Base-by-base conservation (phyloP, 305 asterid species). In the Caryopteris hybrid region DNA sequence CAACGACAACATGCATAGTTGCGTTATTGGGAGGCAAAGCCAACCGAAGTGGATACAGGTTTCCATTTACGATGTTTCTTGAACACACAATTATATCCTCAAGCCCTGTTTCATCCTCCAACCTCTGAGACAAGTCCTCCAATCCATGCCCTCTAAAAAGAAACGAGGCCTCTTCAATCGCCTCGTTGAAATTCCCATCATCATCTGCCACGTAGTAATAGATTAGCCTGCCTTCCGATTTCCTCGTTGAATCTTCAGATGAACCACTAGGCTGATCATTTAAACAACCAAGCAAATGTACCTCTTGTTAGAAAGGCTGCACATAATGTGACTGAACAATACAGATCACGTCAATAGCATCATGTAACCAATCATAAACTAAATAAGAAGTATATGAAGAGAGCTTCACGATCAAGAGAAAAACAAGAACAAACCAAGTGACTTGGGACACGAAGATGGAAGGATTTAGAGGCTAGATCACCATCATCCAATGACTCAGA, bases 21-120 rank as follows among this genome's bases (percentile, higher is more conserved):
- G 92, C 84, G 39, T 85, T 86, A 79, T 86, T 93, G 56, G 98
- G 98, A 71, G 98, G 98, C 50, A 93, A 78, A 46, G 91, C 88
- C 84, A 90, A 36, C 42, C 92, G 83, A 14, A 93, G 92, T 0
- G 96, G 97, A 79, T 81, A 87, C 29, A 93, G 82, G 75, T 90
- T 84, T 38, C 88, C 92, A 57, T 71, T 85, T 5, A 90, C 71
- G 8, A 73, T 59, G 75, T 90, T 90, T 11, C 83, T 71, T 2
- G 88, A 88, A 56, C 95, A 90, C 12, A 88, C 86, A 8, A 84
- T 81, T 5, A 90, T 74, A 47, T 80, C 76, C 53, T 81, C 87
- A 8, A 86, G 68, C 22, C 88, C 95, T 7, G 97, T 90, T 78
- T 78, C 77, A 67, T 88, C 98, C 79, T 85, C 91, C 83, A 90